Conservation (phyloP, 2,329 filamentous ascomycete genomes). For the Botrytis byssoidea region DNA sequence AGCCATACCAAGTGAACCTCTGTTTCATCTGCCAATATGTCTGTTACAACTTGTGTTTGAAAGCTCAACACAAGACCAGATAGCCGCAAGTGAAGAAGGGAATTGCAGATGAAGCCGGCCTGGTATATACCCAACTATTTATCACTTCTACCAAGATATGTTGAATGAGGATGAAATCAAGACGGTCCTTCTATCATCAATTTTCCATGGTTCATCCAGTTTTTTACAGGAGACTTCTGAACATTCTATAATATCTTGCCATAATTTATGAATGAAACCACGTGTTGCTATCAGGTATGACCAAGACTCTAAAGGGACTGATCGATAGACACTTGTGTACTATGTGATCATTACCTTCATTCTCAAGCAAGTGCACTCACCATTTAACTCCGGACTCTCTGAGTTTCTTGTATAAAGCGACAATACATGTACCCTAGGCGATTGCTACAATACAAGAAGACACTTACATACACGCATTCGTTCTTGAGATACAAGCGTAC, state of each 20-base stretch:
- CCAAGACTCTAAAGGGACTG: neutral
- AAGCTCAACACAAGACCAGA: neutral
- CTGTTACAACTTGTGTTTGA: neutral
- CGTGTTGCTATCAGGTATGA: neutral
- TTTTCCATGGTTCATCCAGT: neutral
- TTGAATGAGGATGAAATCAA: neutral
- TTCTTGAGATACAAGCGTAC: neutral
- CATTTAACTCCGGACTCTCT: neutral
- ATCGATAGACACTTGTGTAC: neutral
- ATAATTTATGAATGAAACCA: neutral
- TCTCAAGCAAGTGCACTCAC: neutral
- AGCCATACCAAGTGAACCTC: neutral
- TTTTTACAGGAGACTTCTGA: too few species aligned
- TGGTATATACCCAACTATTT: too few species aligned
- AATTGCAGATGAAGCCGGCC: neutral
- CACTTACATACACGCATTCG: too few species aligned
- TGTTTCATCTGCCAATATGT: neutral
- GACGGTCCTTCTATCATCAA: neutral
- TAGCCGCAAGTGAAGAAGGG: too few species aligned
- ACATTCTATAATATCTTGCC: neutral
- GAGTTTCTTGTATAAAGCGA: neutral
- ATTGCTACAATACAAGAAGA: neutral
- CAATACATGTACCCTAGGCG: neutral
- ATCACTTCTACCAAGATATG: neutral
- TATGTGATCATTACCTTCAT: neutral